These are phyloP conservation scores for Camellia sinensis DNA, from an alignment of 148 eudicot species.

Conservation along the genomic window DNA sequence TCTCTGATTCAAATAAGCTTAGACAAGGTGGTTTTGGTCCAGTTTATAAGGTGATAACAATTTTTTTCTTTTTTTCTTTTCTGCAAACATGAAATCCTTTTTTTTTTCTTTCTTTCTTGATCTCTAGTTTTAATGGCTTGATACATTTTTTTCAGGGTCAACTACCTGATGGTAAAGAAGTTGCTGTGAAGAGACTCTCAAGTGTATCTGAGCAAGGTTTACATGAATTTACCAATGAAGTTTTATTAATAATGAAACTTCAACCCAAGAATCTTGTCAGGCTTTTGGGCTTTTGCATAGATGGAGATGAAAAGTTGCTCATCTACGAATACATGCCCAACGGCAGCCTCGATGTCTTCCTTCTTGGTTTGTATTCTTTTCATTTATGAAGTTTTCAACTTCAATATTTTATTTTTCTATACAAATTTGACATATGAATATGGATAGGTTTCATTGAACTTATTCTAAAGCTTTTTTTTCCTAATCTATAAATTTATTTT, in stretches of 20 bases:
- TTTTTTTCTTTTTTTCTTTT: too few species aligned
- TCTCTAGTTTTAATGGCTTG: too few species aligned
- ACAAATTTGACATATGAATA: too few species aligned
- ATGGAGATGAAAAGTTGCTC: too few species aligned
- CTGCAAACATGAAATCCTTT: not conserved
- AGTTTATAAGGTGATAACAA: slow-evolving; percentile 36
- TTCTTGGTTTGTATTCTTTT: too few species aligned
- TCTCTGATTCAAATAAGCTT: slow-evolving; percentile 24
- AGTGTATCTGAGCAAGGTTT: slow-evolving; percentile 36
- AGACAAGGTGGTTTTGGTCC: slow-evolving; percentile 53
- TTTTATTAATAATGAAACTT: slow-evolving; percentile 32
- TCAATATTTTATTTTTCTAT: too few species aligned
- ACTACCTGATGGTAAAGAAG: slow-evolving; percentile 28
- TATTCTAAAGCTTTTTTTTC: too few species aligned
- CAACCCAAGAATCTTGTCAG: slow-evolving; percentile 50
- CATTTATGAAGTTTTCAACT: not conserved
- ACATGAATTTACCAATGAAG: slow-evolving; percentile 43
- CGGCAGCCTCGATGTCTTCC: too few species aligned
- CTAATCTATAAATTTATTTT: not conserved
- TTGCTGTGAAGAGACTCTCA: slow-evolving; percentile 36
- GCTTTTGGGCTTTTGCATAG: slow-evolving; percentile 37
- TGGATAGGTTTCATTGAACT: too few species aligned
- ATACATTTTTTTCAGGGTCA: slow-evolving; percentile 28
- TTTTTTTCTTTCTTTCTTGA: too few species aligned
- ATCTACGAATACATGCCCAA: not conserved